Conservation (phyloP, 1,139 yeast genomes). For the Candida sp. region DNA sequence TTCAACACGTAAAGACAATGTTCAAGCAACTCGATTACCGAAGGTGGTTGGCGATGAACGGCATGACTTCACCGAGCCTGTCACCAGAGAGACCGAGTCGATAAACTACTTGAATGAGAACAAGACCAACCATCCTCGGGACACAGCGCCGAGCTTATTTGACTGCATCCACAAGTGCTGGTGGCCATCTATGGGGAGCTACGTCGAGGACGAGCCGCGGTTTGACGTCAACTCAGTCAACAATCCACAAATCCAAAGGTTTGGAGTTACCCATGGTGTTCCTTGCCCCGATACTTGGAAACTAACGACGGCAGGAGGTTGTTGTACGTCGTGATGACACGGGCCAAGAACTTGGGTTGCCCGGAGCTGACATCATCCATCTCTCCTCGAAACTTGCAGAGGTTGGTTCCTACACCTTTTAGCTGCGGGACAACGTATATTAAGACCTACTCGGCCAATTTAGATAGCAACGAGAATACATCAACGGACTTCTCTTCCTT, state of each 20-base stretch:
- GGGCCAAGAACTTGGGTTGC: slow-evolving; percentile 52
- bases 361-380: slow-evolving; percentile 1
- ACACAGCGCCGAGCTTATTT: slow-evolving; percentile 20
- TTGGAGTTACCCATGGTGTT: slow-evolving; percentile 74
- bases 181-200: too few species aligned
- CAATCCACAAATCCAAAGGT: slow-evolving; percentile 73
- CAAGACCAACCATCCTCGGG: slow-evolving; percentile 1
- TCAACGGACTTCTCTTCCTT: slow-evolving; percentile 29
- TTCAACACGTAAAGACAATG: too few species aligned
- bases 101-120: slow-evolving; percentile 24
- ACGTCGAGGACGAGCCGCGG: slow-evolving; percentile 45
- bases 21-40: too few species aligned
- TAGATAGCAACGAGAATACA: slow-evolving; percentile 40
- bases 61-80: slow-evolving; percentile 15
- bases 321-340: slow-evolving; percentile 67
- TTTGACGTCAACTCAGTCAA: slow-evolving; percentile 38
- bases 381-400: slow-evolving; percentile 10
- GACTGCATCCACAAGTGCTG: slow-evolving; percentile 32
- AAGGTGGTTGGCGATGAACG: slow-evolving; percentile 17
- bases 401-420: slow-evolving; percentile 8
- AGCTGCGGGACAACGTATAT: slow-evolving; percentile 4
- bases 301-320: slow-evolving; percentile 27
- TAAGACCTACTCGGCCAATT: slow-evolving; percentile 24
- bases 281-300: slow-evolving; percentile 30
- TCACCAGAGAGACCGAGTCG: slow-evolving; percentile 22